These are phyloP conservation scores for Paraleonurus japonicus DNA, from an alignment of 257 asterid genomes.

Conservation along the genomic window DNA sequence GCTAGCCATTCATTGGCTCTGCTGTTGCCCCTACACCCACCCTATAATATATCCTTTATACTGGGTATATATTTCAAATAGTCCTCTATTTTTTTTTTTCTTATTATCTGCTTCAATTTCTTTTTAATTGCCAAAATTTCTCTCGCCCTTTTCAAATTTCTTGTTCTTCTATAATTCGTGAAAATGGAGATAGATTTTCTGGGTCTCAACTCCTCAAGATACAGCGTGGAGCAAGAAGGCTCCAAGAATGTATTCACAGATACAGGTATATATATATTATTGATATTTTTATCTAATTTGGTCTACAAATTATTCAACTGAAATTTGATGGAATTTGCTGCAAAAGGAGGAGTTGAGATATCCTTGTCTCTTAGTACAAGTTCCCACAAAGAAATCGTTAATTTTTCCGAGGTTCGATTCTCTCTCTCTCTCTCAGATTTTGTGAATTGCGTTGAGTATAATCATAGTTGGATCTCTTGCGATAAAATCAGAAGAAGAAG, in stretches of 20 bases:
- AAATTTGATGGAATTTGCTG: not conserved
- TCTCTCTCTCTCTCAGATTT: not conserved
- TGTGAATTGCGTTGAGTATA: not conserved
- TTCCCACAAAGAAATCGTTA: slow-evolving; percentile 8
- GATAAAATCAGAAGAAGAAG: not conserved
- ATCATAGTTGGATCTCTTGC: not conserved
- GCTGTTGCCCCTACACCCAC: not conserved
- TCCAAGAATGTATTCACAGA: slow-evolving; percentile 19
- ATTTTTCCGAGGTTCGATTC: slow-evolving; percentile 20
- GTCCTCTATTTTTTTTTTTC: not conserved
- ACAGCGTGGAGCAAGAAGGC: not conserved
- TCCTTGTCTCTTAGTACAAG: slow-evolving; percentile 40
- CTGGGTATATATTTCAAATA: not conserved
- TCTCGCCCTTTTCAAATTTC: not conserved
- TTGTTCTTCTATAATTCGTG: not conserved
- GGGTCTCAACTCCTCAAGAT: slow-evolving; percentile 33
- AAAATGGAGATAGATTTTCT: slow-evolving; percentile 51
- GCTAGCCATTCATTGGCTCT: slow-evolving; percentile 37
- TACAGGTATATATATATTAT: slow-evolving; percentile 13
- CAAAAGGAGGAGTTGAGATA: slow-evolving; percentile 33
- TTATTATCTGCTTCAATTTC: not conserved
- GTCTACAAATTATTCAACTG: not conserved
- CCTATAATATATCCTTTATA: slow-evolving; percentile 3
- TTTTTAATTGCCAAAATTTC: not conserved
- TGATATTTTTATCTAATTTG: not conserved